Evolutionary conservation across 257 asterid species (phyloP).

Genomic region (Solanum lycopersicoides): DNA sequence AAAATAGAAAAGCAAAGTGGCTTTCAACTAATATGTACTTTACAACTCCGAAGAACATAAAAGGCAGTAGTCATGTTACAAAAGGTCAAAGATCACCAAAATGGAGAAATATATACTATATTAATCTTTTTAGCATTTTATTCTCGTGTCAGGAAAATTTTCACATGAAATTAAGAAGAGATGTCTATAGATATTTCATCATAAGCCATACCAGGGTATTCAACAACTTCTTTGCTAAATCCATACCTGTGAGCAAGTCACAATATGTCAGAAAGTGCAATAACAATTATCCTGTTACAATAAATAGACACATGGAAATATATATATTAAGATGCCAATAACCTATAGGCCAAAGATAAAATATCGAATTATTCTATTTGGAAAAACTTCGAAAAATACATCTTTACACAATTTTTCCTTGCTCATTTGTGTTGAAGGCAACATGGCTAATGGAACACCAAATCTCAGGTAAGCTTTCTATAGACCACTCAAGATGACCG

Average conservation of each 20-base stretch:
- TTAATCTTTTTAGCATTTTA: not conserved
- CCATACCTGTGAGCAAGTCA: constrained; percentile 63
- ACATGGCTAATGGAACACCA: not conserved
- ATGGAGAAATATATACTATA: not conserved
- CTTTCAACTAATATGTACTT: not conserved
- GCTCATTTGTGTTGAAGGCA: not conserved
- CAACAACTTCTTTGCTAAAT: constrained; percentile 81
- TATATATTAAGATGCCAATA: not conserved
- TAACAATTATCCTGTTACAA: not conserved
- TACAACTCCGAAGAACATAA: not conserved
- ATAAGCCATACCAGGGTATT: constrained; percentile 68
- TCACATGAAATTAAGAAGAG: not conserved
- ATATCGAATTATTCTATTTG: not conserved
- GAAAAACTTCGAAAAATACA: not conserved
- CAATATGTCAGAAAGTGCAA: not conserved
- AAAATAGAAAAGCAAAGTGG: not conserved
- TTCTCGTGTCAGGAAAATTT: not conserved
- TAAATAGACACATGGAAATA: not conserved
- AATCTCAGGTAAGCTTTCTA: not conserved
- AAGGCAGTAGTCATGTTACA: not conserved
- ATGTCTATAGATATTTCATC: not conserved
- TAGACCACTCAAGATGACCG: not conserved
- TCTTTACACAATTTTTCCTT: not conserved
- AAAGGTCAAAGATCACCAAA: not conserved
- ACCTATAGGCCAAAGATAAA: not conserved